Percentiles rank a stretch among this genome's conserved stretches.
Evolutionary conservation across 2,329 filamentous ascomycete species (phyloP).

Genomic region (Talaromyces sp.): DNA sequence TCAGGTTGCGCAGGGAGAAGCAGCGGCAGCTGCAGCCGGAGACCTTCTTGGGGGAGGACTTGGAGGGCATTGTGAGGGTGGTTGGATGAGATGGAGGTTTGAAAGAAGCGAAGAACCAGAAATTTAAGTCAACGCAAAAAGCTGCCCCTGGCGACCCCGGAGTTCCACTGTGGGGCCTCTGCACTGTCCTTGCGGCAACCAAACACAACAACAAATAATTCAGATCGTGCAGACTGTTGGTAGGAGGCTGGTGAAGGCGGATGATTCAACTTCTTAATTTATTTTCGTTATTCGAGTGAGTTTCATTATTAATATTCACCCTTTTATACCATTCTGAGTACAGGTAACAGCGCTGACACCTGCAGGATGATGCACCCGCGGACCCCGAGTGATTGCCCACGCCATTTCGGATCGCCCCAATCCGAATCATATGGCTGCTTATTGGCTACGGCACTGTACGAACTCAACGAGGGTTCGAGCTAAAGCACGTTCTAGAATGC

Average conservation of each 20-base stretch:
- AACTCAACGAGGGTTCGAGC: too few relatives aligned
- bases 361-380: background rate
- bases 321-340: background rate
- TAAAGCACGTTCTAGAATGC: too few relatives aligned
- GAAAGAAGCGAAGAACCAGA: constrained; percentile 6
- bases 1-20: constrained; percentile 34
- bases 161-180: constrained; percentile 19
- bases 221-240: background rate
- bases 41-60: constrained; percentile 26
- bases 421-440: constrained; percentile 15
- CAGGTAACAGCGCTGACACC: background rate
- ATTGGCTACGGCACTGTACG: too few relatives aligned
- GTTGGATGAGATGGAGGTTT: background rate
- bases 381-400: constrained; percentile 11
- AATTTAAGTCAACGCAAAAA: constrained; percentile 12
- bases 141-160: constrained; percentile 18
- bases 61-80: constrained; percentile 25
- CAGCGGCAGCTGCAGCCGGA: constrained; percentile 24
- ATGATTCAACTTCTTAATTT: too few relatives aligned
- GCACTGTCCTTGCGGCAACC: background rate
- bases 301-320: too few relatives aligned
- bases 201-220: background rate
- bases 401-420: constrained; percentile 26
- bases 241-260: too few relatives aligned
- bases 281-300: too few relatives aligned